Evolutionary conservation across 805 yeast species (phyloP), one percentile per base, ranked within the genome.

Genomic region (Hanseniaspora thailandica): DNA sequence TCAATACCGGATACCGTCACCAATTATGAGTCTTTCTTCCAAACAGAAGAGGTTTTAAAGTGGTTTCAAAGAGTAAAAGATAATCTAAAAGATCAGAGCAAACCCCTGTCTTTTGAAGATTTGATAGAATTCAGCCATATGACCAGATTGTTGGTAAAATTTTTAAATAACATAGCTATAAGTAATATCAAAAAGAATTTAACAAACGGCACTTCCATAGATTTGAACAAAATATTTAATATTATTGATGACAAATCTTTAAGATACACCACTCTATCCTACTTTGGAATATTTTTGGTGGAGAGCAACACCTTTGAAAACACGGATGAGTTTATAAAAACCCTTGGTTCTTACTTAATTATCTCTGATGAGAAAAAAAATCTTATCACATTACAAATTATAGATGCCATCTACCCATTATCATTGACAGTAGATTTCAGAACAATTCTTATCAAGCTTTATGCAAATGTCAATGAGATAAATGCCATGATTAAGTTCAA

Each of bases 151-250:
- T 20, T 22, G n/a, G 13, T 19, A 1, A 49, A 49, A 20, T 49
- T 49, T 25, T 5, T 49, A 8, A 49, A 33, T 7, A 49, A 49
- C 35, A 41, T 49, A 15, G 19, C 28, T 5, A 33, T 49, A 0
- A 33, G 33, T 10, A 19, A 23, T 7, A 49, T 49, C 12, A 49
- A 26, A 1, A 10, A 10, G 4, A 20, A 25, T 6, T 33, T 34
- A 25, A n/a, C 30, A 5, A n/a, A 41, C 13, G 26, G 31, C 9
- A 33, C 12, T 4, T 17, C 35, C 2, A 34, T 49, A 5, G n/a
- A 49, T 33, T 20, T 50, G 28, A 17, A 25, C 3, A 34, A 26
- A 26, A 34, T 50, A 15, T 50, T 50, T 35, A 22, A 50, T 28
- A 17, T 43, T 15, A n/a, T 50, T 5, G 54, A 50, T 36, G 38